A percentile compares a stretch with the other conserved stretches of the same genome.
Conservation (phyloP, 345 rosid genomes). For the Laguncularia racemosa region DNA sequence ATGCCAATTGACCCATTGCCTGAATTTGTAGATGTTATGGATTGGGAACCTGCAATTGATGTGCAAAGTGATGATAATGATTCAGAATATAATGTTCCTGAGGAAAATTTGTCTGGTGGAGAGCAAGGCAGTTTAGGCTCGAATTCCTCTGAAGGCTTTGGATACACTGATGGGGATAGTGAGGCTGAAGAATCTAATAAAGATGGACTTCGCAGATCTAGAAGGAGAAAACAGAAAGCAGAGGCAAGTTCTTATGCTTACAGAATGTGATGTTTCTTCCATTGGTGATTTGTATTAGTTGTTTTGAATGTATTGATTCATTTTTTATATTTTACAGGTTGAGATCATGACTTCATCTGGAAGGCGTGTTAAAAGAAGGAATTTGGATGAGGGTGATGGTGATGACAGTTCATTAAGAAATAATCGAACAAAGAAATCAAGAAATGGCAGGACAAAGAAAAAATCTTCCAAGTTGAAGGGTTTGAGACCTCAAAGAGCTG, state of each 20-base stretch:
- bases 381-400: slow-evolving; percentile 63
- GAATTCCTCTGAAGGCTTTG: slow-evolving; percentile 51
- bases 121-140: slow-evolving; percentile 64
- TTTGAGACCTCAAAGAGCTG: slow-evolving; percentile 88
- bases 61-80: slow-evolving; percentile 80
- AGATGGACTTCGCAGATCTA: slow-evolving; percentile 64
- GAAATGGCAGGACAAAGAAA: slow-evolving; percentile 45
- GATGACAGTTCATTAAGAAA: slow-evolving; percentile 23
- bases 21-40: slow-evolving; percentile 74
- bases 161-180: slow-evolving; percentile 55
- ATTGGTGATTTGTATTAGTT: background rate
- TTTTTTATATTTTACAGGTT: slow-evolving; percentile 32
- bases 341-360: slow-evolving; percentile 89
- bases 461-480: slow-evolving; percentile 62
- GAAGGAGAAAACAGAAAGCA: slow-evolving; percentile 58
- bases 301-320: slow-evolving; percentile 5
- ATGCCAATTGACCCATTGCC: slow-evolving; percentile 66
- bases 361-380: slow-evolving; percentile 84
- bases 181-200: slow-evolving; percentile 44
- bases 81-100: slow-evolving; percentile 88
- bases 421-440: slow-evolving; percentile 42
- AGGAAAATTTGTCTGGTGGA: slow-evolving; percentile 64
- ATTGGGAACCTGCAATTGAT: slow-evolving; percentile 88
- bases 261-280: background rate
- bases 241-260: slow-evolving; percentile 38